Conservation (phyloP, 2,329 filamentous ascomycete genomes). For the Penicillium sp. region DNA sequence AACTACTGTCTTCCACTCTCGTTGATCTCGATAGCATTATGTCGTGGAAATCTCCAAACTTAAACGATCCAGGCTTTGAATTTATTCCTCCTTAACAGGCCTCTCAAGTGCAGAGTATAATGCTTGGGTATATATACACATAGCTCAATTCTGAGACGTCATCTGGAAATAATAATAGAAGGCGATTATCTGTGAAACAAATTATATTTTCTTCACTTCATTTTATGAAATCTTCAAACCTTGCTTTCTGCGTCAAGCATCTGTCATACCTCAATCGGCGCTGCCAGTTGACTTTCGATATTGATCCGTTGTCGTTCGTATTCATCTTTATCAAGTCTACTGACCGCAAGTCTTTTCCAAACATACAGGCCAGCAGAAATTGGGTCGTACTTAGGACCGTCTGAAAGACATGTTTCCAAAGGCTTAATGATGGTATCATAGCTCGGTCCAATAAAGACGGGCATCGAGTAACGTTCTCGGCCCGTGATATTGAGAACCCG, state of each 20-base stretch:
- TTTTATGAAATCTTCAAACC: not conserved
- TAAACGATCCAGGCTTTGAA: not conserved
- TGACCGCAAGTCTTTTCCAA: conserved; percentile 12
- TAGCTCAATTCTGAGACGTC: too few species aligned
- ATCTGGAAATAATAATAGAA: too few species aligned
- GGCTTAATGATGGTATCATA: conserved; percentile 11
- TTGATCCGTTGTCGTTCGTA: conserved; percentile 5
- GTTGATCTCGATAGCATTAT: conserved; percentile 6
- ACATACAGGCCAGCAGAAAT: conserved; percentile 11
- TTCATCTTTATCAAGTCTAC: conserved; percentile 8
- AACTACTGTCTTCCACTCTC: not conserved
- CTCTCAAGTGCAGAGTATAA: too few species aligned
- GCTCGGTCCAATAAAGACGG: conserved; percentile 9
- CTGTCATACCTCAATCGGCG: not conserved
- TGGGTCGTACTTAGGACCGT: conserved; percentile 10
- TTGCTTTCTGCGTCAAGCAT: not conserved
- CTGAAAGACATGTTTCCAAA: conserved; percentile 6
- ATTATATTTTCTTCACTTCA: too few species aligned
- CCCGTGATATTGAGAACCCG: conserved; percentile 11
- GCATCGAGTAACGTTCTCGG: conserved; percentile 8
- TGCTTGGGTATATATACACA: too few species aligned
- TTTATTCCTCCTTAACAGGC: not conserved
- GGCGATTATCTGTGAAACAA: too few species aligned
- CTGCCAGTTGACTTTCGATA: conserved; percentile 8
- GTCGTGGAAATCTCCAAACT: not conserved